These are phyloP conservation scores for Monilinia polystroma DNA, from an alignment of 2,329 filamentous ascomycete species.

Conservation along the genomic window DNA sequence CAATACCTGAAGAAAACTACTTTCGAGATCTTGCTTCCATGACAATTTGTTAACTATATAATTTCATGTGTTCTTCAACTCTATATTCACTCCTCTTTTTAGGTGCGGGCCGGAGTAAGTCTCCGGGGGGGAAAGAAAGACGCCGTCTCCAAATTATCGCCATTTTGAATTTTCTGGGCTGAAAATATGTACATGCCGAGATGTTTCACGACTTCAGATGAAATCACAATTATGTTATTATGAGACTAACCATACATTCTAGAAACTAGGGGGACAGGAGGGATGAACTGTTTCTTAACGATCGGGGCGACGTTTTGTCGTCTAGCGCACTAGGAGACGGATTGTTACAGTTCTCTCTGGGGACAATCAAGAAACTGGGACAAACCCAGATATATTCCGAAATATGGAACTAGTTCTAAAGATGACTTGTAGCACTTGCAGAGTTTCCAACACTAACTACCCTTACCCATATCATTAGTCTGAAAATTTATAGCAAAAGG, in stretches of 20 bases:
- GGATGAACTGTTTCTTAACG: background rate
- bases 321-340: background rate
- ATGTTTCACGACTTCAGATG: constrained; percentile 9
- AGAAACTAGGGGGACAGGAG: background rate
- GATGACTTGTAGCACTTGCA: background rate
- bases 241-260: background rate
- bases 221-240: background rate
- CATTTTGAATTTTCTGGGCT: background rate
- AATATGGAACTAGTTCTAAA: background rate
- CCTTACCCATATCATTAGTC: background rate
- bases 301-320: background rate
- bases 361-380: background rate
- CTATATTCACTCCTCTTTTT: background rate
- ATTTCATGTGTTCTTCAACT: background rate
- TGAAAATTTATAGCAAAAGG: background rate
- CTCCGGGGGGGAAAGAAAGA: background rate
- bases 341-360: background rate
- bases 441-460: background rate
- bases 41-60: background rate
- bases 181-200: background rate
- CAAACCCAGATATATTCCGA: background rate
- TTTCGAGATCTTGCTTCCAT: background rate
- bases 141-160: constrained; percentile 5
- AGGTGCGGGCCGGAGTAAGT: background rate
- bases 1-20: background rate